Percentiles rank a stretch among this genome's conserved stretches.
Conservation (phyloP, 2,329 filamentous ascomycete species). For the Dactylellina leptospora region DNA sequence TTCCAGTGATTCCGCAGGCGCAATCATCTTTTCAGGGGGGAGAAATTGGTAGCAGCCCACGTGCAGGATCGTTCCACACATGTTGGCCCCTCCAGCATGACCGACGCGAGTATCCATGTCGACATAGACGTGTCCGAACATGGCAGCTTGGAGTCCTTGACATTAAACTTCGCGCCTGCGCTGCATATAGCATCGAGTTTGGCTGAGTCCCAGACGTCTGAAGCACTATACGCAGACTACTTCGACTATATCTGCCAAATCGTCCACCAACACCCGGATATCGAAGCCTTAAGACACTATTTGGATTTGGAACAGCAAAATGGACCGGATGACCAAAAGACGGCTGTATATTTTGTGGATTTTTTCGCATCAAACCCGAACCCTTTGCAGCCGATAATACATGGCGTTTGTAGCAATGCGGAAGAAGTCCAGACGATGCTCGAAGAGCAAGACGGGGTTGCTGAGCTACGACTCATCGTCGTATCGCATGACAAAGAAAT, state of each 20-base stretch:
- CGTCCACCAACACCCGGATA: slow-evolving; percentile 45
- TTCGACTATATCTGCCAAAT: slow-evolving; percentile 48
- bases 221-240: slow-evolving; percentile 31
- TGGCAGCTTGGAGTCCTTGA: slow-evolving; percentile 32
- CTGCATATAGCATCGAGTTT: slow-evolving; percentile 26
- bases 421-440: slow-evolving; percentile 41
- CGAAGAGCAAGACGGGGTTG: slow-evolving; percentile 44
- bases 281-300: slow-evolving; percentile 41
- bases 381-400: slow-evolving; percentile 43
- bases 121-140: slow-evolving; percentile 14
- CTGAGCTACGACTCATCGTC: slow-evolving; percentile 30
- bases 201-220: slow-evolving; percentile 17
- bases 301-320: slow-evolving; percentile 29
- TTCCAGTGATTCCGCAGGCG: too few relatives aligned
- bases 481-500: slow-evolving; percentile 49
- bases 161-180: slow-evolving; percentile 35
- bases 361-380: slow-evolving; percentile 30
- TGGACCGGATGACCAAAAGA: slow-evolving; percentile 6
- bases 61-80: background rate
- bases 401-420: slow-evolving; percentile 36
- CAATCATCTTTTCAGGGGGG: too few relatives aligned
- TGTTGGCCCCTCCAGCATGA: slow-evolving; percentile 17
- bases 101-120: slow-evolving; percentile 10
- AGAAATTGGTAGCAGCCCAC: background rate
- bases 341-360: slow-evolving; percentile 38